Base-by-base conservation (phyloP, 2,329 filamentous ascomycete species). In the Pyrenophora seminiperda region DNA sequence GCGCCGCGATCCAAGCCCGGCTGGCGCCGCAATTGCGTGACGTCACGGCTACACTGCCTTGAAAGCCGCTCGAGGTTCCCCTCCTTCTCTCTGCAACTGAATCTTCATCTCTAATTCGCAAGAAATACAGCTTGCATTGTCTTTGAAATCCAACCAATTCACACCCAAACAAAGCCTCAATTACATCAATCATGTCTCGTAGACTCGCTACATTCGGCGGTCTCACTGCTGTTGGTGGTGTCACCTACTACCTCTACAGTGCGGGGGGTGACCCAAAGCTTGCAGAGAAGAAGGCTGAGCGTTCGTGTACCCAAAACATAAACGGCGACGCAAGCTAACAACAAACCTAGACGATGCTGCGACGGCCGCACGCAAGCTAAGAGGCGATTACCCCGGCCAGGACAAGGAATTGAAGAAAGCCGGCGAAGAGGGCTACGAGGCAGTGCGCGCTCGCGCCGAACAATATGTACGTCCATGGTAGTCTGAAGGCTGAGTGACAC, bases 191-290 rank as follows among this genome's bases (percentile, higher is more conserved):
- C 52, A 71, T 72, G 66, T 61, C 68, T 48, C 61, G 65, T 47
- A 58, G 55, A 50, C 29, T 67, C 45, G 42, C 60, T 41, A 66
- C 57, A 20, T 61, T 52, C 41, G 73, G 70, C 56, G 57, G 72
- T 54, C 60, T 76, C 47, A 67, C 72, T 33, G 67, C 78, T 63
- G 68, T 87, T 63, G 88, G 86, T 63, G 75, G 85, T 61, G 83
- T 80, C 52, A 85, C 83, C 59, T 97, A 96, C 81, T 97, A 97
- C 79, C 83, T 97, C 56, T 99, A 96, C 81, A 81, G 77, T 42
- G 88, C 92, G 13, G 93, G 93, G 54, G 92, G 93, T 50, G 83
- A 85, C 73, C 81, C 90, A 42, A 90, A 88, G 75, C 85, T 83
- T 41, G 93, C 92, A n/a, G 85, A 91, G 81, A 89, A 93, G 80